Percentiles rank a stretch among this genome's conserved stretches.
phyloP scores from a whole-genome alignment of 371 early-diverging fungal species.

The Amoeboaphelidium protococcarum region DNA sequence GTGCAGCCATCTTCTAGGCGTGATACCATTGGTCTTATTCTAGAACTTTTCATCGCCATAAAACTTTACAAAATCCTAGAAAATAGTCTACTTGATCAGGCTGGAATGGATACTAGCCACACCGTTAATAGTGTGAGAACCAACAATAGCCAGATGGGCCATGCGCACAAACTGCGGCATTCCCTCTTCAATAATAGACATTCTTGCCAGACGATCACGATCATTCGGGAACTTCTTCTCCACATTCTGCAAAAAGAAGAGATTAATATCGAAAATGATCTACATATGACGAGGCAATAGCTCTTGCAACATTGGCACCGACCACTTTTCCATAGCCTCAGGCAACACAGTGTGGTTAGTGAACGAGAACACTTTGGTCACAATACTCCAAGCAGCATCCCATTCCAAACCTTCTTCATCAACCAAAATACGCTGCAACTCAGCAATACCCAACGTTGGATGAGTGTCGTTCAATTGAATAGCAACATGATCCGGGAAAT shows the following conservation, averaged over 20 bases:
- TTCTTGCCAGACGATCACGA: constrained; percentile 48
- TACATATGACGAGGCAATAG: constrained; percentile 71
- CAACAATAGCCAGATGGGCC: constrained; percentile 38
- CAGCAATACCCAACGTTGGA: constrained; percentile 26
- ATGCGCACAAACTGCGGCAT: constrained; percentile 66
- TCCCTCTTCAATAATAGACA: constrained; percentile 62
- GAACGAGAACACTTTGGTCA: constrained; percentile 53
- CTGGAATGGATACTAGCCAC: constrained; percentile 74
- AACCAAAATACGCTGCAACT: constrained; percentile 57
- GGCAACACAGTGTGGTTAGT: constrained; percentile 88
- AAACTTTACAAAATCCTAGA: constrained; percentile 53
- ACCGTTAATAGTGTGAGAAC: constrained; percentile 73
- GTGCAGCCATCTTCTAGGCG: constrained; percentile 69
- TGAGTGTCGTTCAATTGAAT: constrained; percentile 58
- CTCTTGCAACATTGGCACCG: constrained; percentile 59
- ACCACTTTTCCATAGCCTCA: constrained; percentile 81
- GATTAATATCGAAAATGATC: constrained; percentile 81
- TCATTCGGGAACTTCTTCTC: constrained; percentile 50
- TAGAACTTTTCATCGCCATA: constrained; percentile 57
- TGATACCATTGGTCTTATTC: constrained; percentile 80
- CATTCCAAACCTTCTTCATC: constrained; percentile 60
- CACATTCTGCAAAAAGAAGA: constrained; percentile 72
- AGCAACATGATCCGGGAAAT: constrained; percentile 64
- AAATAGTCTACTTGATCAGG: constrained; percentile 46
- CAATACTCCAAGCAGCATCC: constrained; percentile 58